Evolutionary conservation across 106 monocot genomes (phyloP).

Genomic region (Dioscorea dumetorum): DNA sequence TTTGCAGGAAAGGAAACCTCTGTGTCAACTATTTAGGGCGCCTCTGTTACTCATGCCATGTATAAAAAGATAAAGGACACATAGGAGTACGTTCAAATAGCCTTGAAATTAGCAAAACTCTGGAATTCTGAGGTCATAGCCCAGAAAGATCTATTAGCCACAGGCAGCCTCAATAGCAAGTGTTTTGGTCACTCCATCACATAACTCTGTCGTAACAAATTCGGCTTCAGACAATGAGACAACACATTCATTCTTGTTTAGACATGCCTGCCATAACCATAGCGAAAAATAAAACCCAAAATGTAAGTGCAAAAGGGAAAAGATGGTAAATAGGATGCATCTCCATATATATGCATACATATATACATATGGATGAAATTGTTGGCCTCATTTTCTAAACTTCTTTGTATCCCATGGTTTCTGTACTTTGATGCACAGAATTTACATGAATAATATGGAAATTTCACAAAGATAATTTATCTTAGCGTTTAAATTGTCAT

Average conservation of each 20-base stretch:
- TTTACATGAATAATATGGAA: background rate
- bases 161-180: conserved; percentile 75
- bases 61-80: too few species aligned
- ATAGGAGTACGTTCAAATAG: too few species aligned
- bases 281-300: background rate
- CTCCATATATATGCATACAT: too few species aligned
- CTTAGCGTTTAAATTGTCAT: background rate
- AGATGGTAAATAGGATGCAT: too few species aligned
- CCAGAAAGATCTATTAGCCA: conserved; percentile 10
- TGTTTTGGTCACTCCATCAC: conserved; percentile 46
- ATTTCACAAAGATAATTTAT: background rate
- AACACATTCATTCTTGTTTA: conserved; percentile 37
- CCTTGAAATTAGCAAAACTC: too few species aligned
- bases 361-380: too few species aligned
- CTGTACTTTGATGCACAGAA: background rate
- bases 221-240: conserved; percentile 35
- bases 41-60: too few species aligned
- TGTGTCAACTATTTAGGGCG: too few species aligned
- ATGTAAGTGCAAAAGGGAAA: background rate
- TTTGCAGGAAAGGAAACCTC: too few species aligned
- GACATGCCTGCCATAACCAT: conserved; percentile 50
- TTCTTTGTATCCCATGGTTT: background rate
- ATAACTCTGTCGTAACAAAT: conserved; percentile 40
- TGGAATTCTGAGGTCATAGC: too few species aligned
- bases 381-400: too few species aligned